These are phyloP conservation scores for Hordeum pubiflorum DNA, from an alignment of 202 grass and related monocot genomes.

Conservation along the genomic window DNA sequence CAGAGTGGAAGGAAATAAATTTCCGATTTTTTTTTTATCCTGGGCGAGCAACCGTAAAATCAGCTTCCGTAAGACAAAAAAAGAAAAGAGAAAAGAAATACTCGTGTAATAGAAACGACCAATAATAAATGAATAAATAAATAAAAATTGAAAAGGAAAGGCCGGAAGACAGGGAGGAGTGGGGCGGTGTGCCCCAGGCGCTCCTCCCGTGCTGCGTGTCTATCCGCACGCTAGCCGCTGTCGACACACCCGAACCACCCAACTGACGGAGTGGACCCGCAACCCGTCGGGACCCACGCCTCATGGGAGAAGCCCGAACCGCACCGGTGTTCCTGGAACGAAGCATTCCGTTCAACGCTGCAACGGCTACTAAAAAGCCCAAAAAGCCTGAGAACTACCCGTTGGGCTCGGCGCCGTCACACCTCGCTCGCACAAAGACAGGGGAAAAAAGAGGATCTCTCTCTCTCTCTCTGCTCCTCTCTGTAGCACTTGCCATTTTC, in stretches of 20 bases:
- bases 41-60: no score
- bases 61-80: no score
- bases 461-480: background rate
- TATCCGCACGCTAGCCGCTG: background rate
- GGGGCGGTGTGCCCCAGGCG: background rate
- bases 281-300: fast-evolving
- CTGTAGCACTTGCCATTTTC: background rate
- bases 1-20: no score
- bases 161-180: background rate
- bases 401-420: constrained; percentile 43
- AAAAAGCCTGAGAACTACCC: constrained; percentile 20
- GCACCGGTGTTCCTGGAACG: background rate
- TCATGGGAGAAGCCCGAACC: background rate
- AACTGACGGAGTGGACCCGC: background rate
- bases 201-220: background rate
- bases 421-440: background rate
- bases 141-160: background rate
- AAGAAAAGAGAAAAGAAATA: no score
- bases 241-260: fast-evolving
- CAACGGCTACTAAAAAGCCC: constrained; percentile 48
- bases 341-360: background rate
- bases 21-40: no score
- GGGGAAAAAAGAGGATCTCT: background rate
- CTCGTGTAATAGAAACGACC: no score
- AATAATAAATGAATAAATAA: no score